Evolutionary conservation across 2,329 filamentous ascomycete genomes (phyloP).

Genomic region (Trichoderma sp.): DNA sequence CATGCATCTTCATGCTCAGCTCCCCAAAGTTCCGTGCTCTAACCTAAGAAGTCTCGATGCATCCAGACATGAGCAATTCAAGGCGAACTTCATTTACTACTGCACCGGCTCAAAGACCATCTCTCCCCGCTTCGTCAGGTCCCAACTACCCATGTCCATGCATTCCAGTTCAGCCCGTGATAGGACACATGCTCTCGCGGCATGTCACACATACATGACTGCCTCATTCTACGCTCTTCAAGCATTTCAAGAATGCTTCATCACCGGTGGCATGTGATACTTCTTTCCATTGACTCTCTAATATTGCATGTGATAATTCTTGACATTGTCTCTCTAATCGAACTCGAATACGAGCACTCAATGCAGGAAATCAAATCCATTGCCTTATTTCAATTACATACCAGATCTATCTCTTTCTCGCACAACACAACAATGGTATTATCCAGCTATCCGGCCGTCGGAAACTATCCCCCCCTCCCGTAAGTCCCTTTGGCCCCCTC

Average conservation of each 20-base stretch:
- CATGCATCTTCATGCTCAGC: background rate
- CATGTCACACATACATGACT: background rate
- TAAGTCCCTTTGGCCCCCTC: background rate
- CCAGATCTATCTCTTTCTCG: background rate
- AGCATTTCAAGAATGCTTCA: background rate
- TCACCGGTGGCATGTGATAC: background rate
- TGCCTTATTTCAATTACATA: background rate
- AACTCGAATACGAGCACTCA: background rate
- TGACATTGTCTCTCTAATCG: background rate
- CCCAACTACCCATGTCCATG: background rate
- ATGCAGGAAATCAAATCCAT: background rate
- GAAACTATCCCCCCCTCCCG: background rate
- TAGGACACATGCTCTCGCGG: background rate
- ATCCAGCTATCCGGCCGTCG: background rate
- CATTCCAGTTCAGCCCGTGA: background rate
- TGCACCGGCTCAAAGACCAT: background rate
- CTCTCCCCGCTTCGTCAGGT: background rate
- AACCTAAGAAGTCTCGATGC: background rate
- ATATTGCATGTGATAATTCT: background rate
- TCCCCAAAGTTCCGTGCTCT: background rate
- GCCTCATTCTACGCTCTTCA: background rate
- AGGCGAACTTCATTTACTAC: background rate
- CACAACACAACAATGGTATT: slow-evolving; percentile 2
- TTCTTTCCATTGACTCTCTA: background rate
- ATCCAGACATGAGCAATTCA: background rate